A percentile compares a stretch with the other conserved stretches of the same genome.
Evolutionary conservation across 2,329 filamentous ascomycete genomes (phyloP).

Genomic region (Incumbomyces delicatus): DNA sequence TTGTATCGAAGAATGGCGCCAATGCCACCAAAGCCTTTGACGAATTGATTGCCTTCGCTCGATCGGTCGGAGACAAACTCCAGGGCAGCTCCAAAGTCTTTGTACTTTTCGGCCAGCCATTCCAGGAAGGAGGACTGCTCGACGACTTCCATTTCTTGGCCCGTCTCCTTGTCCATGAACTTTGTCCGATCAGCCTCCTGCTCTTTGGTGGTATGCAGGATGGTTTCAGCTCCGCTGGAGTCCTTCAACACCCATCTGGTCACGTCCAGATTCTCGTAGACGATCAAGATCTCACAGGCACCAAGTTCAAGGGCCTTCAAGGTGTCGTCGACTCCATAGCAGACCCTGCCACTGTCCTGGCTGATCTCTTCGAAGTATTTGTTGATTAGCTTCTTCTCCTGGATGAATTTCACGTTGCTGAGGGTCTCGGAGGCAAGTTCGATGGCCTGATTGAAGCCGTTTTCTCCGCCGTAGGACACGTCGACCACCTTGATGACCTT

Average conservation of each 20-base stretch:
- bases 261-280: constrained; percentile 94
- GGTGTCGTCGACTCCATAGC: constrained; percentile 96
- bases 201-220: constrained; percentile 80
- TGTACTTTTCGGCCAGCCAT: constrained; percentile 98
- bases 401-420: constrained; percentile 99
- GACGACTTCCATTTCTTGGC: constrained; percentile 92
- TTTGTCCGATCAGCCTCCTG: constrained; percentile 70
- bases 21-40: constrained; percentile 98
- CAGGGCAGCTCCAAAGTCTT: constrained; percentile 88
- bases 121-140: constrained; percentile 91
- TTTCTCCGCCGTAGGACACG: constrained; percentile 97
- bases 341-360: constrained; percentile 91
- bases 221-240: constrained; percentile 58
- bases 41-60: constrained; percentile 98
- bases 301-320: constrained; percentile 93
- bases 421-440: constrained; percentile 91
- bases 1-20: constrained; percentile 97
- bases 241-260: constrained; percentile 85
- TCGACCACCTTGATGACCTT: constrained; percentile 99
- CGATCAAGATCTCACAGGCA: constrained; percentile 87
- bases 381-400: constrained; percentile 99
- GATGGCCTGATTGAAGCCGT: constrained; percentile 99
- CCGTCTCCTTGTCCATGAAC: constrained; percentile 93
- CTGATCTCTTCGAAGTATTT: constrained; percentile 99
- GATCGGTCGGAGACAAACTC: constrained; percentile 98